Evolutionary conservation across 169 alveolate genomes (phyloP), one percentile per base, ranked within the genome.

Genomic region (Cyclospora cayetanensis): DNA sequence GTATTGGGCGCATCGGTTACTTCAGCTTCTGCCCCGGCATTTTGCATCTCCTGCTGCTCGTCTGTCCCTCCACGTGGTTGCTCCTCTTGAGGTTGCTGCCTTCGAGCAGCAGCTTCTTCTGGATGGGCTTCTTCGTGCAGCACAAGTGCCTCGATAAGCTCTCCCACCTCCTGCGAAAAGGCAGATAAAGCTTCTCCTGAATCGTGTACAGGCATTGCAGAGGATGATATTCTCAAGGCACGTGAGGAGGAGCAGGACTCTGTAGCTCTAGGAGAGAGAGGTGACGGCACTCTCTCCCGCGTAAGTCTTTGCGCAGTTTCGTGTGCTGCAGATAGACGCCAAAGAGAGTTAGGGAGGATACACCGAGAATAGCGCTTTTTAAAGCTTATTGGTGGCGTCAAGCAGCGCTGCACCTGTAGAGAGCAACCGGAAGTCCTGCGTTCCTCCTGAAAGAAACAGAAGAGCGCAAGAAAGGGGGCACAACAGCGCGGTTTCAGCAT

Each of bases 131-230:
- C 83, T 41, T 72, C 83, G 83, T 72, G 25, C 27, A 72, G 27
- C 22, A 39, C 18, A 2, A 72, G 83, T 27, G 83, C 83, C 83
- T 72, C 83, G 2, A 72, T 5, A 11, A 72, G 83, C 60, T 72
- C 83, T 2, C 60, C 83, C 22, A 72, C 52, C 35, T 72, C 83
- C 83, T 72, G 83, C 60, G 60, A 55, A 22, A 55, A 55, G 70
- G 70, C 34, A 55, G n/a, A 55, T 9, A 55, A 18, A 55, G 27
- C 70, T 20, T n/a, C 70, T 20, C 7, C 70, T 20, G n/a, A 55
- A 55, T 9, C 60, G 15, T 11, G 15, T 20, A 9, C 70, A 55
- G 55, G 22, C 12, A 29, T 29, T 20, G n/a, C 12, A 55, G 70
- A 22, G n/a, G n/a, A 55, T 46, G 15, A 9, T 46, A 46, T 46